Evolutionary conservation across 352 stramenopile species (phyloP).

Genomic region (Pythium folliculosum): DNA sequence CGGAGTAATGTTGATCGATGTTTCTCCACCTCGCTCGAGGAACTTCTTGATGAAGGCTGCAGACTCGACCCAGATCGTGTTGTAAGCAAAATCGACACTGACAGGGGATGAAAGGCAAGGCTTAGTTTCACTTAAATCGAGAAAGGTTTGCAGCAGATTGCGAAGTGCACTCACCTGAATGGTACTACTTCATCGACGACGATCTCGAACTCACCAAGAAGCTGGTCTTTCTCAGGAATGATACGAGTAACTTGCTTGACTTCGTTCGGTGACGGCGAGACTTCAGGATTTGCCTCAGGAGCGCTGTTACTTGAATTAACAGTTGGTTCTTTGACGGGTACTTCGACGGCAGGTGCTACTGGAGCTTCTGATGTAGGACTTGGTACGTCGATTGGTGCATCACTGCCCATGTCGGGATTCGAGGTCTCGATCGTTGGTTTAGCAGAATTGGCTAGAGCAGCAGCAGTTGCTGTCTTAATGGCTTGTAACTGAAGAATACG

Average conservation of each 20-base stretch:
- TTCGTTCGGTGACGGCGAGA: neutral
- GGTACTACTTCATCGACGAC: slow-evolving; percentile 66
- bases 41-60: slow-evolving; percentile 45
- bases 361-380: slow-evolving; percentile 25
- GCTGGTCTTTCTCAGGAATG: slow-evolving; percentile 45
- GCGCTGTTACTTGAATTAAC: neutral
- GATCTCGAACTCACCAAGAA: slow-evolving; percentile 75
- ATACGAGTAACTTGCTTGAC: slow-evolving; percentile 10
- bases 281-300: neutral
- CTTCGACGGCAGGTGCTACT: neutral
- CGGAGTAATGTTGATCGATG: slow-evolving; percentile 50
- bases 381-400: slow-evolving; percentile 12
- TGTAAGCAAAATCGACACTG: slow-evolving; percentile 68
- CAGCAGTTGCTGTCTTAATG: slow-evolving; percentile 75
- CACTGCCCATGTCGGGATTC: neutral
- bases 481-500: slow-evolving; percentile 74
- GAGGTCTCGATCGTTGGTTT: slow-evolving; percentile 15
- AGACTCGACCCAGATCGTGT: slow-evolving; percentile 65
- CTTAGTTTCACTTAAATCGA: neutral
- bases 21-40: slow-evolving; percentile 54
- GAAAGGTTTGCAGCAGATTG: neutral
- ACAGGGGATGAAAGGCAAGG: neutral
- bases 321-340: neutral
- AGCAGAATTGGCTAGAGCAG: slow-evolving; percentile 38
- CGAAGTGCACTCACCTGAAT: slow-evolving; percentile 55